Conservation (phyloP, 352 stramenopile genomes). For the Phytophthora constricta region DNA sequence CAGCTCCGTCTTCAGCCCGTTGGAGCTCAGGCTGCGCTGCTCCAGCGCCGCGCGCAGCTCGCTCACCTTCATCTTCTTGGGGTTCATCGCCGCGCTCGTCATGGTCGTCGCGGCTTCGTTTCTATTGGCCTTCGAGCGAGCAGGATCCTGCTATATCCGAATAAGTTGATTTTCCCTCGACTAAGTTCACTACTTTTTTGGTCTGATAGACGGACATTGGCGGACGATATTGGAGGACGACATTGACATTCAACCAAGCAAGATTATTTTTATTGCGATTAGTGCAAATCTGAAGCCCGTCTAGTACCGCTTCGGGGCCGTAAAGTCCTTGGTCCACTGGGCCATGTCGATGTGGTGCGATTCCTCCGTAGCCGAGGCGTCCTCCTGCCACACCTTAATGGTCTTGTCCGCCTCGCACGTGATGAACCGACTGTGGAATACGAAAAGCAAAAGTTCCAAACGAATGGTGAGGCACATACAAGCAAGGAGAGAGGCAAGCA, state of each 20-base stretch:
- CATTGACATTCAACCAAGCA: too few relatives aligned
- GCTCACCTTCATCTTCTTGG: conserved; percentile 93
- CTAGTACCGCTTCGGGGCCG: conserved; percentile 82
- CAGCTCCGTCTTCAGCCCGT: conserved; percentile 89
- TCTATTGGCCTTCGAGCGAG: too few relatives aligned
- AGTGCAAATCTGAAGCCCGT: not conserved
- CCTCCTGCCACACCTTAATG: conserved; percentile 99
- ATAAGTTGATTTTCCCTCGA: too few relatives aligned
- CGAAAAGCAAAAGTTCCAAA: not conserved
- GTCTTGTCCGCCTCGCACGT: conserved; percentile 99
- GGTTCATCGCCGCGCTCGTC: conserved; percentile 72
- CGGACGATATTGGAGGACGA: too few relatives aligned
- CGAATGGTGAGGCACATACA: not conserved
- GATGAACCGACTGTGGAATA: conserved; percentile 92
- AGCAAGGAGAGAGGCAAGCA: too few relatives aligned
- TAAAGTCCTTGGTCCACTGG: conserved; percentile 96
- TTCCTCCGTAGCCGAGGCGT: conserved; percentile 94
- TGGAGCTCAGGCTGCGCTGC: conserved; percentile 80
- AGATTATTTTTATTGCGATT: conserved; percentile 1
- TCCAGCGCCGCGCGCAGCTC: conserved; percentile 87
- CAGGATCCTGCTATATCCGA: too few relatives aligned
- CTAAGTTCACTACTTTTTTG: too few relatives aligned
- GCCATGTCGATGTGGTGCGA: conserved; percentile 98
- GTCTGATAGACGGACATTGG: too few relatives aligned
- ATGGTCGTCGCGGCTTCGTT: too few relatives aligned